Base-by-base conservation (phyloP, 2,329 filamentous ascomycete genomes). In the Curvularia sp. region DNA sequence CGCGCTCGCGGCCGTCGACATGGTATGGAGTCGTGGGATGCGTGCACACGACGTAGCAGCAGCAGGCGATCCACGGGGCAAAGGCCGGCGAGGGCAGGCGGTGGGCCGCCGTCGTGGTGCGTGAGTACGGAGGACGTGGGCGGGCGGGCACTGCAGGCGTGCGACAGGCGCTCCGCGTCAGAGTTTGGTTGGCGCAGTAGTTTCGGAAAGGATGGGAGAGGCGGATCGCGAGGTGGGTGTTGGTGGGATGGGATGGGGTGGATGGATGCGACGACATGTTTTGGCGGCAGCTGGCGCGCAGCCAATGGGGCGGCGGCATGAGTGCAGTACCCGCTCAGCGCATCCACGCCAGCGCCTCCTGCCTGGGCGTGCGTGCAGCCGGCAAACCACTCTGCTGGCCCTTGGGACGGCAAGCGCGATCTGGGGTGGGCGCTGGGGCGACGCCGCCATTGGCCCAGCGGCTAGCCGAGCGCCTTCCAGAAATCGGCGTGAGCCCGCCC, bases 391-490 rank as follows among this genome's bases (percentile, higher is more conserved):
- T 62, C 64, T 58, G 69, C 68, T 71, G 69, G 69, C 67, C 64
- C 68, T 66, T 66, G 65, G 67, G 60, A 58, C 59, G 50, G 62
- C 67, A 71, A 70, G 71, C 69, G 67, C 70, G 67, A 74, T 75
- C 71, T 69, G 68, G 70, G 68, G 69, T 64, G 66, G 67, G 58
- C 64, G 62, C 60, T 57, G 58, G 41, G 58, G 24, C 59, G 58
- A 31, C 4, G 41, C 50, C 33, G 24, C 58, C 26, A 73, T 74
- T 72, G 66, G 70, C 58, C 58, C 51, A 20, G 30, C 26, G 33
- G 31, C 49, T 54, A 68, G 60, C 65, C 67, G 66, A 75, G 61
- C 66, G 68, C 65, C 69, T 75, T 75, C 70, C 72, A 74, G 72
- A 74, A 73, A 72, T 66, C 70, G 65, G 63, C 61, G 53, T 66